Evolutionary conservation across 2,329 filamentous ascomycete species (phyloP).

Genomic region (Diplodia sapinea): DNA sequence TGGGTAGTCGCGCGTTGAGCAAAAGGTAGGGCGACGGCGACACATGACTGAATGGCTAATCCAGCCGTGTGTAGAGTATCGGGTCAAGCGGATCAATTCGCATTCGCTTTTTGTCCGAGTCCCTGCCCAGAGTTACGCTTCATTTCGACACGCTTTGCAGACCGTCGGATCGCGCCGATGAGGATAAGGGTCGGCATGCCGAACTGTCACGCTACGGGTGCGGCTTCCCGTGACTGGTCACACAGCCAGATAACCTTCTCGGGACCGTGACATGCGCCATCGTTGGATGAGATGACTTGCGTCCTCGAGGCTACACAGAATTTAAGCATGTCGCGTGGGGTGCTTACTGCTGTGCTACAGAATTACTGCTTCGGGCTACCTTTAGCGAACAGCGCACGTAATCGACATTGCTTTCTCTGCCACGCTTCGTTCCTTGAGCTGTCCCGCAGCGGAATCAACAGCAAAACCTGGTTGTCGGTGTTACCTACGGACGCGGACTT

Average conservation of each 20-base stretch:
- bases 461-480: slow-evolving; percentile 13
- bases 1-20: not conserved
- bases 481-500: not conserved
- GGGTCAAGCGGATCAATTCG: not conserved
- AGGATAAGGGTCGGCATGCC: slow-evolving; percentile 4
- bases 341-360: slow-evolving; percentile 3
- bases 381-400: not conserved
- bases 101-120: not conserved
- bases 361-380: not conserved
- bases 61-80: not conserved
- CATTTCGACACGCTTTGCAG: not conserved
- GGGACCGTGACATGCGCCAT: not conserved
- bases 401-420: not conserved
- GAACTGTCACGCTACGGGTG: not conserved
- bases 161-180: not conserved
- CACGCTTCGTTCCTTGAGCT: not conserved
- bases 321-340: slow-evolving; percentile 8
- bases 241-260: slow-evolving; percentile 12
- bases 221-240: not conserved
- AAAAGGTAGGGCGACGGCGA: not conserved
- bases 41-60: not conserved
- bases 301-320: not conserved
- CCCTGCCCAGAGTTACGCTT: not conserved
- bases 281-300: not conserved
- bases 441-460: not conserved